phyloP scores from a whole-genome alignment of 345 rosid species.

The Heritiera fomes region DNA sequence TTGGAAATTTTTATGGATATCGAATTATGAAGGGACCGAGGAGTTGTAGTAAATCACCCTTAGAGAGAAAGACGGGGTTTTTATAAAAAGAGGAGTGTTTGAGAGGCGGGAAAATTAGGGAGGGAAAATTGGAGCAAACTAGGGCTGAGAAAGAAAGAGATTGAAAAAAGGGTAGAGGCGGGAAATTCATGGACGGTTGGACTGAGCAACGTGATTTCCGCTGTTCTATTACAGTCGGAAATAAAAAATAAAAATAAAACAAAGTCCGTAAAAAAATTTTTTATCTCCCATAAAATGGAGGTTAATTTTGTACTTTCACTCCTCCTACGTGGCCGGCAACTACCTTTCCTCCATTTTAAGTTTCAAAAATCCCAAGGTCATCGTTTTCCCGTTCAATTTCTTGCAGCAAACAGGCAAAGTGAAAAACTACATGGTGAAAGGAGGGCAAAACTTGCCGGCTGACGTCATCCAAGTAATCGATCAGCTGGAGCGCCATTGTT shows the following conservation, averaged over 20 bases:
- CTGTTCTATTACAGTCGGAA: background rate
- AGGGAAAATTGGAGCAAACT: constrained; percentile 31
- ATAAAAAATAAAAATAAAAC: too few species aligned
- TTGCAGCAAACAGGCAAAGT: background rate
- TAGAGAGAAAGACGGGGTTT: constrained; percentile 21
- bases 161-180: background rate
- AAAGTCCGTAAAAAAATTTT: too few species aligned
- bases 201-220: constrained; percentile 6
- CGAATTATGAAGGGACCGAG: background rate
- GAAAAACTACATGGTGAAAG: constrained; percentile 51
- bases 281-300: too few species aligned
- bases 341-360: background rate
- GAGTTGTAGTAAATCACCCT: background rate
- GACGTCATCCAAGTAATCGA: constrained; percentile 81
- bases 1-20: background rate
- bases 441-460: constrained; percentile 66
- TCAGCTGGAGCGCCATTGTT: constrained; percentile 95
- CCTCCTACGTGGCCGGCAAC: too few species aligned
- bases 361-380: constrained; percentile 19
- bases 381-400: background rate
- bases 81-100: constrained; percentile 24
- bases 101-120: constrained; percentile 44
- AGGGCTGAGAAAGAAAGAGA: constrained; percentile 4
- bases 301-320: background rate
- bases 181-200: constrained; percentile 3